Evolutionary conservation across 805 yeast genomes (phyloP).

Genomic region (Wickerhamiella kurtzmanii): DNA sequence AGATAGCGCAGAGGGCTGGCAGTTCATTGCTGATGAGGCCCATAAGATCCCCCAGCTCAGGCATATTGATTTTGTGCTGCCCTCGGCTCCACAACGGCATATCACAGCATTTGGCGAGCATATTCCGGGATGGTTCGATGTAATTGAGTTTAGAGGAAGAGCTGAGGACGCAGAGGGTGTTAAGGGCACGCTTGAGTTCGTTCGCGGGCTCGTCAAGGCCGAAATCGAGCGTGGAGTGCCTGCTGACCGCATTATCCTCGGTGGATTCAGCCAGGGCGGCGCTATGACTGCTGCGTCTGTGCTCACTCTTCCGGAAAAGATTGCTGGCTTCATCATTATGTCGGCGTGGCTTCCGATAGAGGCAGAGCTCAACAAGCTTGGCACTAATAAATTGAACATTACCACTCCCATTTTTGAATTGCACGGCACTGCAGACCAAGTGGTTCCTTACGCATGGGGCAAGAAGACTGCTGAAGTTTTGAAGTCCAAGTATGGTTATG

Average conservation of each 20-base stretch:
- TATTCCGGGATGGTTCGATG: slow-evolving; percentile 85
- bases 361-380: slow-evolving; percentile 11
- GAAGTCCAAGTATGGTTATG: slow-evolving; percentile 34
- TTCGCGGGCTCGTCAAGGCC: slow-evolving; percentile 22
- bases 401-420: slow-evolving; percentile 75
- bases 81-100: slow-evolving; percentile 70
- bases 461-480: slow-evolving; percentile 29
- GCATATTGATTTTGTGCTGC: slow-evolving; percentile 66
- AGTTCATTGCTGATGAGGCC: slow-evolving; percentile 57
- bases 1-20: slow-evolving; percentile 84
- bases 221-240: slow-evolving; percentile 27
- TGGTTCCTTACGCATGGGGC: slow-evolving; percentile 37
- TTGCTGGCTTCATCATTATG: slow-evolving; percentile 66
- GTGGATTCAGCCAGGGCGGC: slow-evolving; percentile 95
- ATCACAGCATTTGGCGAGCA: slow-evolving; percentile 49
- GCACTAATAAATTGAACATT: slow-evolving; percentile 29
- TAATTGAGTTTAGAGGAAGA: slow-evolving; percentile 27
- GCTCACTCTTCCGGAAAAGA: slow-evolving; percentile 29
- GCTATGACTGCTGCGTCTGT: slow-evolving; percentile 43
- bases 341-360: slow-evolving; percentile 53
- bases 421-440: slow-evolving; percentile 70
- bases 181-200: slow-evolving; percentile 27
- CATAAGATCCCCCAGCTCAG: slow-evolving; percentile 31
- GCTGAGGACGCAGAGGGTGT: slow-evolving; percentile 18
- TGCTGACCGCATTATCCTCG: slow-evolving; percentile 53